Evolutionary conservation across 1,284 basidiomycete species (phyloP).

Genomic region (Cryptococcus hybrid): DNA sequence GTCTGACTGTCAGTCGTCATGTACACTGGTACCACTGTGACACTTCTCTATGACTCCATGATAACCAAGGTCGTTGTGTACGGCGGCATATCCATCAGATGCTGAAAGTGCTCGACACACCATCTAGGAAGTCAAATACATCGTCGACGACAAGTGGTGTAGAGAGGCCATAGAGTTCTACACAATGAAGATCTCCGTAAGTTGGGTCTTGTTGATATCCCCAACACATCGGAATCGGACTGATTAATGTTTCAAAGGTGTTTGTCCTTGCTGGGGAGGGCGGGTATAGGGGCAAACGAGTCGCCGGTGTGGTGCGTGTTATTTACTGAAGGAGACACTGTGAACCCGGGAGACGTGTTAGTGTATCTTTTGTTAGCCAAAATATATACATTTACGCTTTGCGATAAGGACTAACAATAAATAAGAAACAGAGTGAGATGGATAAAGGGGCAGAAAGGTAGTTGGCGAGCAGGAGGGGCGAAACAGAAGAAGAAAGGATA

Average conservation of each 20-base stretch:
- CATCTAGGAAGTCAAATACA: conserved; percentile 3
- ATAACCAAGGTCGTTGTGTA: conserved; percentile 29
- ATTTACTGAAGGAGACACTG: background rate
- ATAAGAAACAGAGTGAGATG: too few species aligned
- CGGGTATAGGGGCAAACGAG: background rate
- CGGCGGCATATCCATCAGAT: conserved; percentile 18
- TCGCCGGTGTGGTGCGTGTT: background rate
- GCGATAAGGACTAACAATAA: too few species aligned
- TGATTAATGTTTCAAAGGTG: background rate
- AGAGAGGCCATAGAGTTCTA: background rate
- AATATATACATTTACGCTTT: too few species aligned
- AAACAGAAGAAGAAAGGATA: too few species aligned
- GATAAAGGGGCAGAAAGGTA: too few species aligned
- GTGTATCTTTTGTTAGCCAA: background rate
- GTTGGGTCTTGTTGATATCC: conserved; percentile 59
- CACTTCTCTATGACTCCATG: conserved; percentile 61
- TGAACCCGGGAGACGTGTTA: background rate
- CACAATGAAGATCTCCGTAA: conserved; percentile 7
- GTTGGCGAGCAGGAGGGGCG: too few species aligned
- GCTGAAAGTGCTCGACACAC: conserved; percentile 45
- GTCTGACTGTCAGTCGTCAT: background rate
- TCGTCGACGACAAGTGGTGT: conserved; percentile 2
- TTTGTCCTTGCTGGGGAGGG: background rate
- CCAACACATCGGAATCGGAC: conserved; percentile 51
- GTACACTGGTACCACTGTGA: conserved; percentile 52